A percentile compares a stretch with the other conserved stretches of the same genome.
phyloP scores from a whole-genome alignment of 768 basidiomycete species.

The Guyanaporus albipodus region DNA sequence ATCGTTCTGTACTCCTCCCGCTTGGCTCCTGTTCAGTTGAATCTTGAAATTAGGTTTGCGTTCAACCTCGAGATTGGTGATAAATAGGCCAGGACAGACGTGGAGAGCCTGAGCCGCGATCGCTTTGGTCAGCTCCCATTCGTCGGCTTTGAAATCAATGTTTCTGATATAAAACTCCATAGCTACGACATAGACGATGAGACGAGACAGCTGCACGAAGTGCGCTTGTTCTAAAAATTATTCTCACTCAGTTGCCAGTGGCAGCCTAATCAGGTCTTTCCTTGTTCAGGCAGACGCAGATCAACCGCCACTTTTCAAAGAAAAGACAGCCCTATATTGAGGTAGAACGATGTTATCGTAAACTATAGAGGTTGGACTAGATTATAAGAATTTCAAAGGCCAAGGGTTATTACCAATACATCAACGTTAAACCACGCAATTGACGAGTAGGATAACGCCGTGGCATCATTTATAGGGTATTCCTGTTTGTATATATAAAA shows the following conservation, averaged over 20 bases:
- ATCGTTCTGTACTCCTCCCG: conserved; percentile 54
- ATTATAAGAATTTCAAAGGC: neutral
- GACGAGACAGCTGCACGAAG: neutral
- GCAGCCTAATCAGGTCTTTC: too few species aligned
- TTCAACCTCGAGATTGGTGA: conserved; percentile 18
- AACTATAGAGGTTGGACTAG: conserved; percentile 1
- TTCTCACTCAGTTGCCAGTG: too few species aligned
- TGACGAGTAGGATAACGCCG: neutral
- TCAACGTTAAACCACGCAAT: neutral
- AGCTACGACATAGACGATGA: neutral
- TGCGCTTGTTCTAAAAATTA: too few species aligned
- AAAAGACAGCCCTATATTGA: neutral
- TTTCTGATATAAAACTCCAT: conserved; percentile 39
- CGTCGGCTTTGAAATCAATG: conserved; percentile 37
- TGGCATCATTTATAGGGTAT: conserved; percentile 29
- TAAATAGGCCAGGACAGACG: conserved; percentile 26
- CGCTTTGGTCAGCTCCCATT: conserved; percentile 54
- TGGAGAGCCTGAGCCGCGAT: conserved; percentile 55
- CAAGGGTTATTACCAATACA: neutral
- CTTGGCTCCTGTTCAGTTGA: conserved; percentile 43
- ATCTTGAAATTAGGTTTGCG: conserved; percentile 58
- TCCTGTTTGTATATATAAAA: conserved; percentile 17
- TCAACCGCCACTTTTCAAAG: neutral
- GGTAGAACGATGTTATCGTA: neutral
- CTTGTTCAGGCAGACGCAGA: conserved; percentile 5